phyloP scores from a whole-genome alignment of 2,329 filamentous ascomycete species.

The Colletotrichum zoysiae region DNA sequence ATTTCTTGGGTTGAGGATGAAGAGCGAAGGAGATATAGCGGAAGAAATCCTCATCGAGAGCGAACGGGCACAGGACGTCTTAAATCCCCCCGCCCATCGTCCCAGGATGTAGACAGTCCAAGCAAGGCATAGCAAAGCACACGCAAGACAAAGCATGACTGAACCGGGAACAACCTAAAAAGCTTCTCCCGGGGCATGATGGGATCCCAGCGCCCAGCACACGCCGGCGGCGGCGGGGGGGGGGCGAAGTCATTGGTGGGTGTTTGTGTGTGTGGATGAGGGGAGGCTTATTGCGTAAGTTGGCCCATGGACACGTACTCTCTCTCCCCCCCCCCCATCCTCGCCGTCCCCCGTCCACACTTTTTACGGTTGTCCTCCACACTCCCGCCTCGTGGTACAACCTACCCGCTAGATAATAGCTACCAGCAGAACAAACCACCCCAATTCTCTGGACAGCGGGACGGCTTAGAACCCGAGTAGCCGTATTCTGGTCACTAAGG shows the following conservation, averaged over 20 bases:
- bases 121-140: background rate
- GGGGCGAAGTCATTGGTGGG: slow-evolving; percentile 26
- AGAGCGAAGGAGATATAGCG: background rate
- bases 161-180: slow-evolving; percentile 9
- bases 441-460: too few relatives aligned
- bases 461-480: too few relatives aligned
- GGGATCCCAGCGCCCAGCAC: slow-evolving; percentile 21
- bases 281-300: background rate
- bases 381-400: too few relatives aligned
- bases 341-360: slow-evolving; percentile 1
- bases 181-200: slow-evolving; percentile 9
- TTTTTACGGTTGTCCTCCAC: slow-evolving; percentile 1
- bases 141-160: slow-evolving; percentile 16
- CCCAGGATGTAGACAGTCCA: background rate
- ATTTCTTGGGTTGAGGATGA: background rate
- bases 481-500: too few relatives aligned
- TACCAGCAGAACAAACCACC: too few relatives aligned
- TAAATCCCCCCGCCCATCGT: slow-evolving; percentile 17
- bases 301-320: background rate
- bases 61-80: background rate
- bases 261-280: background rate
- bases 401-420: too few relatives aligned
- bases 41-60: accelerated
- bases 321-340: background rate
- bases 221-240: slow-evolving; percentile 35